Evolutionary conservation across 257 asterid genomes (phyloP).

Genomic region (Gardenia jasminoides): DNA sequence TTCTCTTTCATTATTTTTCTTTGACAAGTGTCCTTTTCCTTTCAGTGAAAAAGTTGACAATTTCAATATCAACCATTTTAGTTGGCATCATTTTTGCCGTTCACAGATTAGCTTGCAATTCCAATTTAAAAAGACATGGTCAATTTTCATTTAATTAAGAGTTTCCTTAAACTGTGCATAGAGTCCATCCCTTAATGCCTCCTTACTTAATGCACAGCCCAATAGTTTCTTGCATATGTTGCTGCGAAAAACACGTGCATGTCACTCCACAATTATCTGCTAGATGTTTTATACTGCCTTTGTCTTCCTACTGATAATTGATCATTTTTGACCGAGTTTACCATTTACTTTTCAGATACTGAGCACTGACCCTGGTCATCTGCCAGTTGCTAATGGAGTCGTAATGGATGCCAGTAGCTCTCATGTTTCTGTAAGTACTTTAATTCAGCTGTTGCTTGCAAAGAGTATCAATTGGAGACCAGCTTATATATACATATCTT

Average conservation of each 20-base stretch:
- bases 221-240: background rate
- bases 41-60: background rate
- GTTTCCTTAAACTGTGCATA: background rate
- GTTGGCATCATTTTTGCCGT: background rate
- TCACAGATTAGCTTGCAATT: background rate
- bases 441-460: background rate
- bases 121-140: background rate
- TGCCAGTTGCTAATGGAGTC: slow-evolving; percentile 74
- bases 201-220: background rate
- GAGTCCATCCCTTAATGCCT: background rate
- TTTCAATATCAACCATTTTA: background rate
- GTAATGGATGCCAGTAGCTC: slow-evolving; percentile 60
- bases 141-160: background rate
- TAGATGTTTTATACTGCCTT: background rate
- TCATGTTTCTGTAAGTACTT: slow-evolving; percentile 69
- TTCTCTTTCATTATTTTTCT: background rate
- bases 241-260: background rate
- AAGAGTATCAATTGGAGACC: background rate
- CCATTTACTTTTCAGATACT: slow-evolving; percentile 52
- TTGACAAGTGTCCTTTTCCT: background rate
- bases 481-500: background rate
- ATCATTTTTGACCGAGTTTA: background rate
- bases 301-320: slow-evolving; percentile 1
- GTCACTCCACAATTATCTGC: background rate
- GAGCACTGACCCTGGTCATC: slow-evolving; percentile 71